Conservation (phyloP, 495 filamentous ascomycete genomes). For the Pyrenula aspistea region DNA sequence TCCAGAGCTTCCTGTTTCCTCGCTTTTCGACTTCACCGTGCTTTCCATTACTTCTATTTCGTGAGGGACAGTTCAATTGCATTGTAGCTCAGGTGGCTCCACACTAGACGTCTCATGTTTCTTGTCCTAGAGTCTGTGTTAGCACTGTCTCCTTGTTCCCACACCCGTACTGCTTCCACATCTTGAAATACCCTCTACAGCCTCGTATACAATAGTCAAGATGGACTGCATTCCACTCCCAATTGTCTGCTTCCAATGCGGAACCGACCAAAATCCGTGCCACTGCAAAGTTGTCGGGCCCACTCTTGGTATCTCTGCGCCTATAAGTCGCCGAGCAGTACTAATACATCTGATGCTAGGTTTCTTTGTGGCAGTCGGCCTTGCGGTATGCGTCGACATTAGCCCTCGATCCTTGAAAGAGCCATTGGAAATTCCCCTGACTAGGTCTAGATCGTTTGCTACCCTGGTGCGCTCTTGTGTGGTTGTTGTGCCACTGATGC, state of each 20-base stretch:
- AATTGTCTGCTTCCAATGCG: background rate
- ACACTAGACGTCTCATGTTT: too few species aligned
- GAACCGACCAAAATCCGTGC: constrained; percentile 15
- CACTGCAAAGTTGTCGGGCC: constrained; percentile 25
- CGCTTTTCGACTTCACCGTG: too few species aligned
- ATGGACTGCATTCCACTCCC: background rate
- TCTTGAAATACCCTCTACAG: background rate
- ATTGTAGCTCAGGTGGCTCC: too few species aligned
- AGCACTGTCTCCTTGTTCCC: too few species aligned
- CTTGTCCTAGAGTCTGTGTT: too few species aligned
- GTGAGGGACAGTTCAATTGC: too few species aligned
- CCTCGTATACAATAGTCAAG: background rate
- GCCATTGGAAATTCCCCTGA: background rate
- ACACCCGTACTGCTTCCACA: too few species aligned
- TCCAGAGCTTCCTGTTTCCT: too few species aligned
- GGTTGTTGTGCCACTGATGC: constrained; percentile 22
- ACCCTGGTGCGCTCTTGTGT: constrained; percentile 20
- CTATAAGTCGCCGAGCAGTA: background rate
- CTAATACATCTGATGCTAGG: background rate
- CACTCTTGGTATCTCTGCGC: constrained; percentile 12
- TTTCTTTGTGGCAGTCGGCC: constrained; percentile 12
- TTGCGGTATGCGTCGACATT: constrained; percentile 13
- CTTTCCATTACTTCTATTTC: too few species aligned
- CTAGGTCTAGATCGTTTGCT: constrained; percentile 16
- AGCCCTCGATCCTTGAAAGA: background rate